Percentiles rank a stretch among this genome's conserved stretches.
phyloP scores from a whole-genome alignment of 2,329 filamentous ascomycete genomes.

The Chalaropsis ovoidea region DNA sequence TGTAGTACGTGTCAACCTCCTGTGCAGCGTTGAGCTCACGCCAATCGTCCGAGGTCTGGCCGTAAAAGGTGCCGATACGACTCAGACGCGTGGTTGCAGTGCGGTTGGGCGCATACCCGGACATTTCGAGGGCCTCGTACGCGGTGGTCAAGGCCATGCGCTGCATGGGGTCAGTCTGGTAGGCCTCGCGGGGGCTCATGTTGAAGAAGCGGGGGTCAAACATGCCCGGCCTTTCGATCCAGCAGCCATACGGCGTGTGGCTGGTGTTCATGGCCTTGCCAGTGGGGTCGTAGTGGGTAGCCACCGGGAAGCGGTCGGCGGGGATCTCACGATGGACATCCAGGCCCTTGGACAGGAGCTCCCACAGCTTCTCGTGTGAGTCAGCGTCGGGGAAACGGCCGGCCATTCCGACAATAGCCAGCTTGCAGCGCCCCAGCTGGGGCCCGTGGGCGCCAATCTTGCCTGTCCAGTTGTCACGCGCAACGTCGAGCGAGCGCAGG shows the following conservation, averaged over 20 bases:
- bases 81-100: slow-evolving; percentile 52
- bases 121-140: slow-evolving; percentile 71
- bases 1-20: slow-evolving; percentile 49
- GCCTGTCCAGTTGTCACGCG: slow-evolving; percentile 32
- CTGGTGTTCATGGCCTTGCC: slow-evolving; percentile 59
- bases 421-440: slow-evolving; percentile 48
- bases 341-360: slow-evolving; percentile 54
- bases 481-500: slow-evolving; percentile 34
- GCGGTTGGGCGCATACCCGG: slow-evolving; percentile 57
- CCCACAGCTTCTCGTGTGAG: slow-evolving; percentile 45
- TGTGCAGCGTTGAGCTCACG: slow-evolving; percentile 66
- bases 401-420: slow-evolving; percentile 65
- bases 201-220: slow-evolving; percentile 76
- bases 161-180: slow-evolving; percentile 66
- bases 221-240: slow-evolving; percentile 56
- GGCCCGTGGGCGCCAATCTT: slow-evolving; percentile 40
- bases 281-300: slow-evolving; percentile 56
- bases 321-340: slow-evolving; percentile 58
- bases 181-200: slow-evolving; percentile 69
- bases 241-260: slow-evolving; percentile 61
- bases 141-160: slow-evolving; percentile 62
- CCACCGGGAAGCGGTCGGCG: slow-evolving; percentile 55
- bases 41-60: slow-evolving; percentile 68
- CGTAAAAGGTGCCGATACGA: slow-evolving; percentile 64
- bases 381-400: slow-evolving; percentile 39